These are phyloP conservation scores for Fusarium dlaminii DNA, from an alignment of 2,329 filamentous ascomycete species.

Conservation along the genomic window DNA sequence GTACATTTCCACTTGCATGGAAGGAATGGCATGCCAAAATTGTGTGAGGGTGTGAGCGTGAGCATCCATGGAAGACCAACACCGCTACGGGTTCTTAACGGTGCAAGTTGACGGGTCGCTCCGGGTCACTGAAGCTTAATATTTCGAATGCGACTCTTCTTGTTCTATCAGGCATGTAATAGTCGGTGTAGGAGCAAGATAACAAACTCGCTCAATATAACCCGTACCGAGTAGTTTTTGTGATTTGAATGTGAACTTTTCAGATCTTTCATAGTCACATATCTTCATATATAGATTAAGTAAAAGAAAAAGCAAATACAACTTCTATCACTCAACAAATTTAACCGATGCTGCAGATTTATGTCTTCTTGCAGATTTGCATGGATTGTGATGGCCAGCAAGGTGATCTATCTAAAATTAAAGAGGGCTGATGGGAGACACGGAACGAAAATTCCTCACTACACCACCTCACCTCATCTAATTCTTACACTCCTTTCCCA, in stretches of 20 bases:
- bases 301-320: neutral
- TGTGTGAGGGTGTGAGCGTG: constrained; percentile 19
- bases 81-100: constrained; percentile 16
- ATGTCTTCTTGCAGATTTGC: neutral
- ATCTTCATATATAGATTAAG: neutral
- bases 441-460: neutral
- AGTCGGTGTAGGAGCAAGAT: neutral
- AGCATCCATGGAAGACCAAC: constrained; percentile 13
- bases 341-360: neutral
- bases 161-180: neutral
- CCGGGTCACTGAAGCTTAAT: constrained; percentile 8
- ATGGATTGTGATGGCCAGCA: neutral
- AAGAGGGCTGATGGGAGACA: neutral
- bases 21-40: constrained; percentile 20
- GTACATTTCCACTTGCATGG: constrained; percentile 31
- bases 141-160: neutral
- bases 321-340: neutral
- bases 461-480: neutral
- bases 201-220: neutral
- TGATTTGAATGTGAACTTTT: neutral
- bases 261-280: neutral
- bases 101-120: constrained; percentile 19
- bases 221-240: neutral
- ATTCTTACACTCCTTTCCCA: neutral
- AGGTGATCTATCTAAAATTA: neutral